These are phyloP conservation scores for Aotearoamyces nothofagi DNA, from an alignment of 2,329 filamentous ascomycete genomes.

Conservation along the genomic window DNA sequence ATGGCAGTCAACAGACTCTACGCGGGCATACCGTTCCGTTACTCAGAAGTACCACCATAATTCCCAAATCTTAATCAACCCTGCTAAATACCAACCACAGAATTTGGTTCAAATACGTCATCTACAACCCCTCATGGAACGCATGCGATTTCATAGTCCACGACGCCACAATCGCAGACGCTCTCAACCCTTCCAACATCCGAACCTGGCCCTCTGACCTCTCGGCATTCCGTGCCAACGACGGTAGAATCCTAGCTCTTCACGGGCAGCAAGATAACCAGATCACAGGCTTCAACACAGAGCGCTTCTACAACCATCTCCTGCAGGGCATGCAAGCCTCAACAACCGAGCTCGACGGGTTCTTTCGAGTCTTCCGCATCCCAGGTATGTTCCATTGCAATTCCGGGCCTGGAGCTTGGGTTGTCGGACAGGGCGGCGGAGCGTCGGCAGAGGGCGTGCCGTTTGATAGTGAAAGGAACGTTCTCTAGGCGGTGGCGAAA, in stretches of 20 bases:
- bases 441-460: constrained; percentile 15
- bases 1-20: background rate
- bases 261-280: constrained; percentile 24
- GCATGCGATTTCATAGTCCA: constrained; percentile 22
- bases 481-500: constrained; percentile 28
- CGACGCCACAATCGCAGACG: constrained; percentile 19
- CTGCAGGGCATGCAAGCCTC: constrained; percentile 22
- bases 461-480: constrained; percentile 23
- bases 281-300: constrained; percentile 12
- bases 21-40: constrained; percentile 7
- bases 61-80: background rate
- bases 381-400: constrained; percentile 35
- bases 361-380: constrained; percentile 34
- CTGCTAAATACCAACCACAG: background rate
- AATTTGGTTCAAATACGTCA: constrained; percentile 32
- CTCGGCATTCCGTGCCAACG: constrained; percentile 6
- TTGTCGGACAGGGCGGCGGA: constrained; percentile 20
- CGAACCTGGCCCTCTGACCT: constrained; percentile 11
- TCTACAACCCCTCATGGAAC: constrained; percentile 27
- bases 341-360: constrained; percentile 22
- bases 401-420: constrained; percentile 29
- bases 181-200: constrained; percentile 14
- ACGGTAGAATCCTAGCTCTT: constrained; percentile 25
- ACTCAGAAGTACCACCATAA: constrained; percentile 6
- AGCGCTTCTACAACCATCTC: constrained; percentile 11